Conservation (phyloP, 441 rosid genomes). For the Sinapis alba region DNA sequence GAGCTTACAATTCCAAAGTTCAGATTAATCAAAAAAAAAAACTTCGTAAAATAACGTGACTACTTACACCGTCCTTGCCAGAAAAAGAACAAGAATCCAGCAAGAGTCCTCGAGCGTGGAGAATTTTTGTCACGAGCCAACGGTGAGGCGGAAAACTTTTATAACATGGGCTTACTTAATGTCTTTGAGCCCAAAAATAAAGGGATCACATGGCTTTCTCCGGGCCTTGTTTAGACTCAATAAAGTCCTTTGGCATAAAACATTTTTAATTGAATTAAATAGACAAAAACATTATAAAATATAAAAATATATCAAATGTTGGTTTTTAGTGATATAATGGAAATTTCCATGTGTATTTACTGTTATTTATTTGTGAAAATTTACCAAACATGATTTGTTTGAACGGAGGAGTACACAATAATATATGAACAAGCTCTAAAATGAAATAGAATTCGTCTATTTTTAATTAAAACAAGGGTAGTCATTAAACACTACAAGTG, state of each 20-base stretch:
- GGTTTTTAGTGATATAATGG: neutral
- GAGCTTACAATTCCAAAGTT: too few relatives aligned
- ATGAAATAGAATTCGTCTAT: too few relatives aligned
- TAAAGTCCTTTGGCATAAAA: neutral
- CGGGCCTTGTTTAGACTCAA: neutral
- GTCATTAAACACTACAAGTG: too few relatives aligned
- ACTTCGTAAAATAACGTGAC: neutral
- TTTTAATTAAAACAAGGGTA: too few relatives aligned
- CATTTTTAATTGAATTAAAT: neutral
- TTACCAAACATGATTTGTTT: too few relatives aligned
- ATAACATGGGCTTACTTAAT: slow-evolving; percentile 12
- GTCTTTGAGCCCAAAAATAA: slow-evolving; percentile 4
- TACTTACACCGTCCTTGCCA: neutral
- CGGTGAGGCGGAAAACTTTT: neutral
- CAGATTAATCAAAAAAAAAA: too few relatives aligned
- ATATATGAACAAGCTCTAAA: neutral
- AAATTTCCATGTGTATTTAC: neutral
- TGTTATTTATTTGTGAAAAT: neutral
- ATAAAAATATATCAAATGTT: neutral
- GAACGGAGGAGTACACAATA: too few relatives aligned
- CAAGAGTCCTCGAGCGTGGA: neutral
- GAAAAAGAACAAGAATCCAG: neutral
- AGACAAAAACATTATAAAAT: neutral
- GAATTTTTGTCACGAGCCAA: neutral
- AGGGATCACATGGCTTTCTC: neutral